A percentile compares a stretch with the other conserved stretches of the same genome.
These are phyloP conservation scores for Aeschynomene evenia DNA, from an alignment of 306 rosid genomes.

Conservation along the genomic window DNA sequence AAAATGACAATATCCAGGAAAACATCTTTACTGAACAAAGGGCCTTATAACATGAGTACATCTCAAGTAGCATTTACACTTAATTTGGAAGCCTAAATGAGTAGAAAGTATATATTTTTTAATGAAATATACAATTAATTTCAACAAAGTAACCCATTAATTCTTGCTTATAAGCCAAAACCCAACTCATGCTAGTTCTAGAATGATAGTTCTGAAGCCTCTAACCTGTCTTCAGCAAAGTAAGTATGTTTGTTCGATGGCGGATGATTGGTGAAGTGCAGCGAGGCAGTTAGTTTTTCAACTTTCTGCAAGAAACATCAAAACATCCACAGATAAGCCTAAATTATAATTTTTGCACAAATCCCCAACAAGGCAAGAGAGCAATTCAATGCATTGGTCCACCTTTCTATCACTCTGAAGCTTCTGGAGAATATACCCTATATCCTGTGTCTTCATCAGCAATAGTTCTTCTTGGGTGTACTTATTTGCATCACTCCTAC, in stretches of 20 bases:
- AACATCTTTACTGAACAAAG: background rate
- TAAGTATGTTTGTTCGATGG: constrained; percentile 51
- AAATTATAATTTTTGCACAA: background rate
- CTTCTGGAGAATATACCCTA: constrained; percentile 75
- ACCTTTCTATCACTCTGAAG: constrained; percentile 81
- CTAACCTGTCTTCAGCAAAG: constrained; percentile 78
- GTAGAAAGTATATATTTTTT: background rate
- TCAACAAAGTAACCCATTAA: too few species aligned
- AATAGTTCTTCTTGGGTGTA: constrained; percentile 67
- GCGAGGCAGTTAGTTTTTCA: constrained; percentile 63
- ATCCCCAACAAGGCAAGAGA: background rate
- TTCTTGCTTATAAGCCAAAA: too few species aligned
- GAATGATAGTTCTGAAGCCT: too few species aligned
- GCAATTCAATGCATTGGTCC: background rate
- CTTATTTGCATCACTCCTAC: constrained; percentile 70
- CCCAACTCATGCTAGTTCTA: too few species aligned
- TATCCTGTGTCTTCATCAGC: constrained; percentile 85
- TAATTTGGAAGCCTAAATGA: background rate
- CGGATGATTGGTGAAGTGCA: constrained; percentile 57
- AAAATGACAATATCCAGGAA: background rate
- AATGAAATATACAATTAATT: background rate
- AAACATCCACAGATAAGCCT: background rate
- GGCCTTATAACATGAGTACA: background rate
- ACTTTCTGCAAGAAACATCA: constrained; percentile 55
- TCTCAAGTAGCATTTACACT: constrained; percentile 4